Evolutionary conservation across 2,329 filamentous ascomycete species (phyloP).

Genomic region (Cryphonectria japonica): DNA sequence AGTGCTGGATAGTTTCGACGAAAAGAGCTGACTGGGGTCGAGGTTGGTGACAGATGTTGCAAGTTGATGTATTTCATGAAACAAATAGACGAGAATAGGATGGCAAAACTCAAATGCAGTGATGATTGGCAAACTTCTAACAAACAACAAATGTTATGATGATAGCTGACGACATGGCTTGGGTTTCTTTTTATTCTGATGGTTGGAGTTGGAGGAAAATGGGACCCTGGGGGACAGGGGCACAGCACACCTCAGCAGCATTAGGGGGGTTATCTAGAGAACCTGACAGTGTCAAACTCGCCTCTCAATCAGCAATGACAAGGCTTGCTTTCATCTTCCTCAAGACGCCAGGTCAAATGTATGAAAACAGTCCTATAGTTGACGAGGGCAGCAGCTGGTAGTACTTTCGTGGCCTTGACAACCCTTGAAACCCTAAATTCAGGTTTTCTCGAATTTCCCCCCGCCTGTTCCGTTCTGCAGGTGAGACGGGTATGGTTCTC

Average conservation of each 20-base stretch:
- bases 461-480: neutral
- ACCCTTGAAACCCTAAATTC: neutral
- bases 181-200: neutral
- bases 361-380: neutral
- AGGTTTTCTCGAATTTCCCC: neutral
- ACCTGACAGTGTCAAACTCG: neutral
- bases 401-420: neutral
- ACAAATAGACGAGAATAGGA: neutral
- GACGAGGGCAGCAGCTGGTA: neutral
- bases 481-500: neutral
- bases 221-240: neutral
- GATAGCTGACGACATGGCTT: neutral
- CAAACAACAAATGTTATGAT: neutral
- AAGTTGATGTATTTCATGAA: neutral
- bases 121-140: neutral
- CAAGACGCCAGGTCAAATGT: neutral
- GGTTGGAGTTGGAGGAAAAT: neutral
- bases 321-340: neutral
- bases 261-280: neutral
- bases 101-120: neutral
- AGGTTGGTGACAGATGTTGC: conserved; percentile 2
- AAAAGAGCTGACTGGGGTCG: neutral
- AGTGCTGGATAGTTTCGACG: neutral
- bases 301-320: neutral
- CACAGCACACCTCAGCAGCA: neutral